Base-by-base conservation (phyloP, 2,329 filamentous ascomycete genomes). In the Epichloe brachyelytri region DNA sequence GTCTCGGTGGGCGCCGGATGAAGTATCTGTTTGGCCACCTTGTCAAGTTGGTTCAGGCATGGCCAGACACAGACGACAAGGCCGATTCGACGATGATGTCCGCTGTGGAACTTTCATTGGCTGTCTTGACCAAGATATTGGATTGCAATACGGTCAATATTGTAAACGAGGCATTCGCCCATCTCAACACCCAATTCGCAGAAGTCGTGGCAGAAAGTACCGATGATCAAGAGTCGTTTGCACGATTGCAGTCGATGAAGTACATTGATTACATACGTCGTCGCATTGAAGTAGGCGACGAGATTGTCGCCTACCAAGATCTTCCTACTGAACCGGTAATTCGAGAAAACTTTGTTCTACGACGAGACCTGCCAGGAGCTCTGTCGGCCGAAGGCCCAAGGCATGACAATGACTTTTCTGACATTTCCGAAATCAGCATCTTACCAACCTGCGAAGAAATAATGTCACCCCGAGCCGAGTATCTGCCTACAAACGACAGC, bases 361-460 rank as follows among this genome's bases (percentile, higher is more conserved):
- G 54, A 4, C 58, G 58, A 51, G 61, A 69, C 53, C 51, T 71
- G 20, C 63, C 69, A 5, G 66, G 66, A 3, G 44, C 41, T 3
- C 56, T 68, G 1, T 68, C 66, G 3, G 50, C 54, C 14, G 54
- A 56, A 37, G 62, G 67, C 7, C 56, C 55, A 48, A 64, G 73
- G 6, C 75, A 79, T 52, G 69, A 77, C 56, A 79, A 78, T 53
- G 76, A 79, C 55, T 62, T 71, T 46, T 62, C 57, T 1, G 62
- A 71, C 44, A 76, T 79, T 50, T 34, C 57, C 0, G 53, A 72
- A 0, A 77, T 79, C 51, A 62, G 62, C 45, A 73, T 78, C 38
- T 56, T 79, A 40, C 76, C 76, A 0, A 78, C 75, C 0, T 55
- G 60, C 1, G 58, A 68, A 14, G 76, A 79, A 54, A 74, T 79